phyloP scores from a whole-genome alignment of 257 asterid genomes.

The Gardenia jasminoides region DNA sequence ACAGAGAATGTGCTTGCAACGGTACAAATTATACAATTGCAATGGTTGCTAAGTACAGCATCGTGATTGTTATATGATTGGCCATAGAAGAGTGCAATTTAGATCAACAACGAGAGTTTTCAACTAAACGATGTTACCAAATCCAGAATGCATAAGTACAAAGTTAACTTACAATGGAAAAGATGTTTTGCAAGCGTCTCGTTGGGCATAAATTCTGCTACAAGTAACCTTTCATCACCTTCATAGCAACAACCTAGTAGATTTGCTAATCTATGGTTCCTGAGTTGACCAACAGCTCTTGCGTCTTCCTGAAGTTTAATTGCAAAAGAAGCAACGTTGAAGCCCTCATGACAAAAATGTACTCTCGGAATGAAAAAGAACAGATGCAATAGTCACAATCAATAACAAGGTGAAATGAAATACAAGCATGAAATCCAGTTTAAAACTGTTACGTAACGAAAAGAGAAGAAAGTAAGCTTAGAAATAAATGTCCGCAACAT shows the following conservation, averaged over 20 bases:
- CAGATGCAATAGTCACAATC: neutral
- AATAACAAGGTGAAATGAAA: neutral
- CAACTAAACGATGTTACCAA: neutral
- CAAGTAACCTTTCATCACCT: constrained; percentile 92
- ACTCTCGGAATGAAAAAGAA: neutral
- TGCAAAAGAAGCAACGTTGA: constrained; percentile 13
- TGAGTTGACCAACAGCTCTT: constrained; percentile 83
- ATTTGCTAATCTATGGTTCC: constrained; percentile 75
- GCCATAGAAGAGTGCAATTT: neutral
- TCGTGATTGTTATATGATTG: neutral
- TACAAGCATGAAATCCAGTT: neutral
- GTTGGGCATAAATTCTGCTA: constrained; percentile 94
- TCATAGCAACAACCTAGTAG: constrained; percentile 95
- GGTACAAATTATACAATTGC: neutral
- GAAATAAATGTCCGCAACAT: neutral
- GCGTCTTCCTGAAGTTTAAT: constrained; percentile 77
- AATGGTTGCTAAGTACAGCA: neutral
- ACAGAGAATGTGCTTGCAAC: neutral
- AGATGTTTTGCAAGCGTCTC: constrained; percentile 97
- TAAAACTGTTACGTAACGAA: neutral
- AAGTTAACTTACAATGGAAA: constrained; percentile 73
- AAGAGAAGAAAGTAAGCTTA: neutral
- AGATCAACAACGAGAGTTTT: neutral
- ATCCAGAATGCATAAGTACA: neutral
- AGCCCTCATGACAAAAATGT: constrained; percentile 2